phyloP scores from a whole-genome alignment of 352 stramenopile species.

The Phytophthora meadii region DNA sequence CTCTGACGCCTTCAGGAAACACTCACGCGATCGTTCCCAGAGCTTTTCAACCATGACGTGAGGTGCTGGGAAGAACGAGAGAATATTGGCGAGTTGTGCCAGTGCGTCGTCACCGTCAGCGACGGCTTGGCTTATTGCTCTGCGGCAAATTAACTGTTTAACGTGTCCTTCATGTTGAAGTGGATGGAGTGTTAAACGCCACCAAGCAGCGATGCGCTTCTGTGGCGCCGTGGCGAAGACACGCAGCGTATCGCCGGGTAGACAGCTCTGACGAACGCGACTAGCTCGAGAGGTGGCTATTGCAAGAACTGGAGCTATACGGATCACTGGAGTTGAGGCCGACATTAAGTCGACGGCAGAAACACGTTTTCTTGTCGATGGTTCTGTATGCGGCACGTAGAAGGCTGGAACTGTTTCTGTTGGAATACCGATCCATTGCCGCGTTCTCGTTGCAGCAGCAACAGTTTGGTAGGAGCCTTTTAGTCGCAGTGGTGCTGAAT shows the following conservation, averaged over 20 bases:
- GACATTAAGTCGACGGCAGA: no score
- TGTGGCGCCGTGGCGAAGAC: conserved; percentile 25
- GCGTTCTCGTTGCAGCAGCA: not conserved
- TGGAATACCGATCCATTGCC: no score
- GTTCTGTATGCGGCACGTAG: no score
- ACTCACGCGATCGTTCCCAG: conserved; percentile 9
- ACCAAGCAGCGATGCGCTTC: conserved; percentile 15
- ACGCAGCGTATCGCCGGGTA: conserved; percentile 21
- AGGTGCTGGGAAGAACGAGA: not conserved
- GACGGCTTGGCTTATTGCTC: not conserved
- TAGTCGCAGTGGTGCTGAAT: no score
- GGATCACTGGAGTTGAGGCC: no score
- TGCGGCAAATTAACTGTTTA: not conserved
- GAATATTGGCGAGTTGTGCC: not conserved
- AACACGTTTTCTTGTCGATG: no score
- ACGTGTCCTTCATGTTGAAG: conserved; percentile 1
- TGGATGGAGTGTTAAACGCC: conserved; percentile 6
- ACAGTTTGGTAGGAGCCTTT: no score
- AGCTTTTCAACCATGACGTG: no score
- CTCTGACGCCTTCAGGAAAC: conserved; percentile 10
- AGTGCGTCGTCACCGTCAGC: conserved; percentile 3
- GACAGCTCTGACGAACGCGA: not conserved
- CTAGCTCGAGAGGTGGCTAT: no score
- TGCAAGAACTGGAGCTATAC: no score
- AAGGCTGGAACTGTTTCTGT: no score